Conservation (phyloP, 345 rosid genomes). For the Trapa incisa region DNA sequence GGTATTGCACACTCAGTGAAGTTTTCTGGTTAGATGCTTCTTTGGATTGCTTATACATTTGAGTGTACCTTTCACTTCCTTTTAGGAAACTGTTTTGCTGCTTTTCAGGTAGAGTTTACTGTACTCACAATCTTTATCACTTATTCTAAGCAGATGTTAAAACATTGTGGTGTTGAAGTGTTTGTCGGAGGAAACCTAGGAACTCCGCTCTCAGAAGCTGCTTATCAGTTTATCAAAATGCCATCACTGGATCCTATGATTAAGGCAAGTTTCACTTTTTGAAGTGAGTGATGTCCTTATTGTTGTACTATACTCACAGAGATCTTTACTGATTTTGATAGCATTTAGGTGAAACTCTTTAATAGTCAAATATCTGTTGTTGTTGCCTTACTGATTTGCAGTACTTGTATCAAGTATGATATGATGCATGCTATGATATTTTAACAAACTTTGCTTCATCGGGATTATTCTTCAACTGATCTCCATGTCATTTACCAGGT, state of each 20-base stretch:
- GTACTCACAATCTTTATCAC: background rate
- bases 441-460: background rate
- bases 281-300: no score
- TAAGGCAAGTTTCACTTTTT: background rate
- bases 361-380: background rate
- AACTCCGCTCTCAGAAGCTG: constrained; percentile 20
- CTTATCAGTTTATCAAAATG: background rate
- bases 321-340: background rate
- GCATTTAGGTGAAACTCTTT: background rate
- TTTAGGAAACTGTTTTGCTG: background rate
- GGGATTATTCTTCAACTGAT: constrained; percentile 2
- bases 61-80: background rate
- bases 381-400: background rate
- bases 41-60: background rate
- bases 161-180: constrained; percentile 18
- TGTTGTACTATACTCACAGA: no score
- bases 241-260: background rate
- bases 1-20: constrained; percentile 8
- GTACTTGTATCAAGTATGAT: background rate
- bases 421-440: background rate
- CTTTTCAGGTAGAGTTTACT: background rate
- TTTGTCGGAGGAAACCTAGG: constrained; percentile 29
- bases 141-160: constrained; percentile 16
- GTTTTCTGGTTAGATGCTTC: background rate
- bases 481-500: constrained; percentile 10